phyloP scores from a whole-genome alignment of 805 yeast species.

The Kodamaea restingae region DNA sequence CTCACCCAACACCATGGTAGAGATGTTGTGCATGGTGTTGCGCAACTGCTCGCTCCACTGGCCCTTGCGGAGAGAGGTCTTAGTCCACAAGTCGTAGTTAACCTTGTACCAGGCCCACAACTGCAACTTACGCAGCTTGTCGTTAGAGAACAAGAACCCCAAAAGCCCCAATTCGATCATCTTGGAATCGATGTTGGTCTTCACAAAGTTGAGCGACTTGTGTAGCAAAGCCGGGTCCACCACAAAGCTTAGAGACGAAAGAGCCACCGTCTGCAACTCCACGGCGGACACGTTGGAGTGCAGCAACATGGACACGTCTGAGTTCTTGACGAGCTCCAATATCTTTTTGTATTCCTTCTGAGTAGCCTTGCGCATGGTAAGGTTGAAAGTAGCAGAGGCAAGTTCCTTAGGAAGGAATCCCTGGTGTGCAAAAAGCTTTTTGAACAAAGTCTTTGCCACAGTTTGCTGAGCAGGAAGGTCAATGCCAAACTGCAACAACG shows the following conservation, averaged over 20 bases:
- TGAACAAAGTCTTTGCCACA: slow-evolving; percentile 42
- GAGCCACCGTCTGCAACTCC: slow-evolving; percentile 53
- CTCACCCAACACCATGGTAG: slow-evolving; percentile 38
- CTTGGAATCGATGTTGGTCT: slow-evolving; percentile 51
- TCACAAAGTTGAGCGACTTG: slow-evolving; percentile 55
- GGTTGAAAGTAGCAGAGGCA: slow-evolving; percentile 41
- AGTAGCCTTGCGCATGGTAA: slow-evolving; percentile 35
- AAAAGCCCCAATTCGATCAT: slow-evolving; percentile 55
- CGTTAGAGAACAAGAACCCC: slow-evolving; percentile 44
- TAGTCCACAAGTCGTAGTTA: slow-evolving; percentile 50
- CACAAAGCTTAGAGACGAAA: slow-evolving; percentile 52
- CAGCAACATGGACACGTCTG: slow-evolving; percentile 41
- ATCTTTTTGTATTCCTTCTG: slow-evolving; percentile 59
- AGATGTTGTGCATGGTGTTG: slow-evolving; percentile 40
- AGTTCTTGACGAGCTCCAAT: slow-evolving; percentile 47
- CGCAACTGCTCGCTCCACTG: slow-evolving; percentile 45
- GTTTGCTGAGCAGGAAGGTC: slow-evolving; percentile 23
- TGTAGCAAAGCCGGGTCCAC: slow-evolving; percentile 42
- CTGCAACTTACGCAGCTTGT: slow-evolving; percentile 23
- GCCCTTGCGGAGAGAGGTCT: slow-evolving; percentile 44
- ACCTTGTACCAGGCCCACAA: slow-evolving; percentile 57
- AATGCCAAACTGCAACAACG: slow-evolving; percentile 39
- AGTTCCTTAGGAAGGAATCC: slow-evolving; percentile 50
- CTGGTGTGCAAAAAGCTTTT: slow-evolving; percentile 39
- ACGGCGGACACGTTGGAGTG: slow-evolving; percentile 29